These are phyloP conservation scores for Dinochytrium kinnereticum DNA, from an alignment of 371 early-diverging fungal genomes.

Conservation along the genomic window DNA sequence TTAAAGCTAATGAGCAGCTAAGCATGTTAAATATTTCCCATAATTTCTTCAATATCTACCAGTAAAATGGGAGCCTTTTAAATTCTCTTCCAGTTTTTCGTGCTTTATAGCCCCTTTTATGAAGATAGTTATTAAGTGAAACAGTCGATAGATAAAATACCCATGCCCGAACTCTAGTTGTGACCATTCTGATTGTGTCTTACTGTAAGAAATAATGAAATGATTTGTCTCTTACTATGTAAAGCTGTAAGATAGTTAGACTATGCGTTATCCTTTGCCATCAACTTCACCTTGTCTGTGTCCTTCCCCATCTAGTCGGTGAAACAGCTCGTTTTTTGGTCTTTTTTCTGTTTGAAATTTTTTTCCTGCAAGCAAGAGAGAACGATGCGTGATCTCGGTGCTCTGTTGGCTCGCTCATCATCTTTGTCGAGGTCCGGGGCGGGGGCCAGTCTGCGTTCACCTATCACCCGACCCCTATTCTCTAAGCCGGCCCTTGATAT, in stretches of 20 bases:
- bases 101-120: conserved; percentile 46
- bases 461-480: not conserved
- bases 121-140: not conserved
- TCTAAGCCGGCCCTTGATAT: not conserved
- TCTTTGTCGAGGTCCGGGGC: not conserved
- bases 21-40: no score
- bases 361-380: not conserved
- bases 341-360: not conserved
- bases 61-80: conserved; percentile 77
- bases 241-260: not conserved
- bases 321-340: not conserved
- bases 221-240: conserved; percentile 4
- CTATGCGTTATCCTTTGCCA: not conserved
- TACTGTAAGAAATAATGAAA: not conserved
- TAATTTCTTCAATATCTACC: no score
- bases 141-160: not conserved
- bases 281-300: conserved; percentile 44
- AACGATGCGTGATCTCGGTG: not conserved
- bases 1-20: conserved; percentile 81
- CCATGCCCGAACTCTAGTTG: conserved; percentile 50
- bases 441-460: not conserved
- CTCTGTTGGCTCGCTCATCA: not conserved
- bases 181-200: conserved; percentile 88
- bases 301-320: conserved; percentile 41
- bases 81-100: conserved; percentile 48